Evolutionary conservation across 2,329 filamentous ascomycete genomes (phyloP).

Genomic region (Ophiostoma perfectum): DNA sequence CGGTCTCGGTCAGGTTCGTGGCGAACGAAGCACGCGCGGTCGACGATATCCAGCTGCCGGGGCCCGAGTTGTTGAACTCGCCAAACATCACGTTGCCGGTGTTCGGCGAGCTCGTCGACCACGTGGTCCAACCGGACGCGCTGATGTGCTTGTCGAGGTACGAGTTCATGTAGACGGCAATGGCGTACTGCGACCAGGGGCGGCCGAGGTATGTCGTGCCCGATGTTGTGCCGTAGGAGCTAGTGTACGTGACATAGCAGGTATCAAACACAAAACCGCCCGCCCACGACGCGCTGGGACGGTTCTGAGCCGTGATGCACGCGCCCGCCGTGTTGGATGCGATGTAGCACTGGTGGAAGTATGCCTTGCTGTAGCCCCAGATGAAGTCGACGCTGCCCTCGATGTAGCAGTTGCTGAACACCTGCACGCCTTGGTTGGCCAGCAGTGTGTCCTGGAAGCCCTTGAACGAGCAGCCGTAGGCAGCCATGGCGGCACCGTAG

Average conservation of each 20-base stretch:
- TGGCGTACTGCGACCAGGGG: slow-evolving; percentile 43
- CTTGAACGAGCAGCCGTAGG: slow-evolving; percentile 31
- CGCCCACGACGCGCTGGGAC: slow-evolving; percentile 30
- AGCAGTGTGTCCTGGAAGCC: slow-evolving; percentile 34
- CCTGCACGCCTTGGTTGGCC: slow-evolving; percentile 32
- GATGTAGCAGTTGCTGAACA: slow-evolving; percentile 34
- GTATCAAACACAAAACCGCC: slow-evolving; percentile 29
- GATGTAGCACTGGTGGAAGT: slow-evolving; percentile 36
- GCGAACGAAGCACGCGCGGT: slow-evolving; percentile 33
- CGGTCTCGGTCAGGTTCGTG: slow-evolving; percentile 37
- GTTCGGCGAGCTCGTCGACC: slow-evolving; percentile 33
- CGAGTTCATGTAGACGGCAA: slow-evolving; percentile 41
- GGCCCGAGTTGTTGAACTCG: slow-evolving; percentile 56
- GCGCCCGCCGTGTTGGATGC: slow-evolving; percentile 34
- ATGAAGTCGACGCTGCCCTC: slow-evolving; percentile 31
- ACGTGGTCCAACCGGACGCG: slow-evolving; percentile 49
- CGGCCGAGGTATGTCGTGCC: slow-evolving; percentile 45
- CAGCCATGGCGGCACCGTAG: slow-evolving; percentile 32
- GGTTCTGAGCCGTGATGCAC: slow-evolving; percentile 34
- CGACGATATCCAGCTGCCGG: slow-evolving; percentile 35
- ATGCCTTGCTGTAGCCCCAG: slow-evolving; percentile 23
- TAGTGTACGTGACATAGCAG: slow-evolving; percentile 45
- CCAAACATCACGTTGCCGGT: slow-evolving; percentile 35
- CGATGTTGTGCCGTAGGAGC: slow-evolving; percentile 32
- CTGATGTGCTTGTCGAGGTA: slow-evolving; percentile 53